Percentiles rank a stretch among this genome's conserved stretches.
phyloP scores from a whole-genome alignment of 805 yeast genomes.

The Lachancea waltii region DNA sequence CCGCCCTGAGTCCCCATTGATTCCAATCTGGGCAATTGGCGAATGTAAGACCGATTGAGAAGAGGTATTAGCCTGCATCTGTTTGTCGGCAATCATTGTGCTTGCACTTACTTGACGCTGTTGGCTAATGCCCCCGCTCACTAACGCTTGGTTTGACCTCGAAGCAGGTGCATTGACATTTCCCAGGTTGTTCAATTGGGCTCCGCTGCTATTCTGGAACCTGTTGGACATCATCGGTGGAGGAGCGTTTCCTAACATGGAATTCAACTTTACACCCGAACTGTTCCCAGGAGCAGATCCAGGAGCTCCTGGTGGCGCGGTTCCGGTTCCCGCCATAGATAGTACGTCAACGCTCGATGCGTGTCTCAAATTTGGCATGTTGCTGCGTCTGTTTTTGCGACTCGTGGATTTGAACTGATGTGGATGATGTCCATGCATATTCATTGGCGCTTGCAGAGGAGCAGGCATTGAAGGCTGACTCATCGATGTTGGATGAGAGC shows the following conservation, averaged over 20 bases:
- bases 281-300: slow-evolving; percentile 3
- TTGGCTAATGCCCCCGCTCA: slow-evolving; percentile 3
- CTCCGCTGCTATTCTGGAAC: slow-evolving; percentile 6
- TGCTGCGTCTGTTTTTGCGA: slow-evolving; percentile 32
- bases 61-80: slow-evolving; percentile 18
- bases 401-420: slow-evolving; percentile 30
- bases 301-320: slow-evolving; percentile 6
- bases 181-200: slow-evolving; percentile 11
- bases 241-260: slow-evolving; percentile 22
- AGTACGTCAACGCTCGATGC: slow-evolving; percentile 24
- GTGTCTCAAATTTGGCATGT: slow-evolving; percentile 29
- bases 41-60: slow-evolving; percentile 22
- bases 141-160: slow-evolving; percentile 1
- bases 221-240: slow-evolving; percentile 6
- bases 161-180: slow-evolving; percentile 2
- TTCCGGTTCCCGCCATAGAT: slow-evolving; percentile 8
- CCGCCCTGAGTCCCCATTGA: slow-evolving; percentile 2
- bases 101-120: slow-evolving; percentile 25
- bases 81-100: slow-evolving; percentile 14
- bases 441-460: slow-evolving; percentile 8
- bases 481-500: too few species aligned
- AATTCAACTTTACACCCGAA: slow-evolving; percentile 23
- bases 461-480: slow-evolving; percentile 6
- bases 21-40: slow-evolving; percentile 10
- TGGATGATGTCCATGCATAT: slow-evolving; percentile 10